phyloP scores from a whole-genome alignment of 805 yeast genomes.

The Zygosaccharomyces siamensis region DNA sequence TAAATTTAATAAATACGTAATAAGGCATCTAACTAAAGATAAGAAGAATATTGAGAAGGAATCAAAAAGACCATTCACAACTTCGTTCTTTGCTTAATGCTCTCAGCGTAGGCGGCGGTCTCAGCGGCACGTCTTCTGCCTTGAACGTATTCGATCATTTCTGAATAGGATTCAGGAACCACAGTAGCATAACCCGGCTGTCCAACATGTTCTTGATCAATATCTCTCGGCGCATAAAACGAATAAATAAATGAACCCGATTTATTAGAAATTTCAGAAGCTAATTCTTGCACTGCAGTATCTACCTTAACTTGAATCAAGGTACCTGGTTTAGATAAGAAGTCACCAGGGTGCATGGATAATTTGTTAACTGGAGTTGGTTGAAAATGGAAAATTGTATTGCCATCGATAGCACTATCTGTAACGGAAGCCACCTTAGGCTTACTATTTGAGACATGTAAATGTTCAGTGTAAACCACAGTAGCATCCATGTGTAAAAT shows the following conservation, averaged over 20 bases:
- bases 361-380: slow-evolving; percentile 56
- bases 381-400: slow-evolving; percentile 43
- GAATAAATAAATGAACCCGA: slow-evolving; percentile 88
- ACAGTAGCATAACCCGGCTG: slow-evolving; percentile 67
- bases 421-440: slow-evolving; percentile 28
- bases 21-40: not conserved
- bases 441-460: slow-evolving; percentile 40
- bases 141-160: slow-evolving; percentile 86
- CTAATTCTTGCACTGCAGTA: slow-evolving; percentile 67
- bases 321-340: slow-evolving; percentile 74
- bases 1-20: not conserved
- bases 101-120: slow-evolving; percentile 57
- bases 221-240: slow-evolving; percentile 70
- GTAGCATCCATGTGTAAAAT: slow-evolving; percentile 78
- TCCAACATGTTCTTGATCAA: slow-evolving; percentile 30
- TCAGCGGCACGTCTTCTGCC: slow-evolving; percentile 87
- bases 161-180: slow-evolving; percentile 81
- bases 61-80: not conserved
- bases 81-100: slow-evolving; percentile 6
- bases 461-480: slow-evolving; percentile 81
- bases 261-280: slow-evolving; percentile 54
- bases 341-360: slow-evolving; percentile 47
- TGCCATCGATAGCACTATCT: slow-evolving; percentile 24
- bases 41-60: not conserved
- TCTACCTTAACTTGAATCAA: slow-evolving; percentile 86